These are phyloP conservation scores for Buddleja alternifolia DNA, from an alignment of 257 asterid genomes.

Conservation along the genomic window DNA sequence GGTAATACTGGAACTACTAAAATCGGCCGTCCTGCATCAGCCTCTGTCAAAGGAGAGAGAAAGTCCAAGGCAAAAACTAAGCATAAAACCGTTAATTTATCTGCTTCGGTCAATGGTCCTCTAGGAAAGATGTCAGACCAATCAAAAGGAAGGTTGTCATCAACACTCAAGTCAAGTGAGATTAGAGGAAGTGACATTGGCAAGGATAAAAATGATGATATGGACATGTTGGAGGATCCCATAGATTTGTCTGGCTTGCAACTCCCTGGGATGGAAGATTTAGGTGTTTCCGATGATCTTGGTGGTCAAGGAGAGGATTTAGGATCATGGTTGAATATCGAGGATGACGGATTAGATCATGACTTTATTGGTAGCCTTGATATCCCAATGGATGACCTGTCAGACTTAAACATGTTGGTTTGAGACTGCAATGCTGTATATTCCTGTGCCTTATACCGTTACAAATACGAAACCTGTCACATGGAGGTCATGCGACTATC, in stretches of 20 bases:
- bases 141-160: slow-evolving; percentile 53
- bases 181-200: slow-evolving; percentile 42
- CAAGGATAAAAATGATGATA: slow-evolving; percentile 47
- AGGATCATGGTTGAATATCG: slow-evolving; percentile 86
- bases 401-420: slow-evolving; percentile 83
- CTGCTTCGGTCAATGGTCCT: slow-evolving; percentile 71
- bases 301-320: slow-evolving; percentile 87
- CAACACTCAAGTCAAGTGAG: slow-evolving; percentile 56
- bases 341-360: slow-evolving; percentile 75
- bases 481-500: slow-evolving; percentile 47
- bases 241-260: slow-evolving; percentile 82
- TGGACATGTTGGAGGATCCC: slow-evolving; percentile 86
- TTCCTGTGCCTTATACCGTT: slow-evolving; percentile 49
- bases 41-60: slow-evolving; percentile 75
- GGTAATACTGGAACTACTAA: slow-evolving; percentile 72
- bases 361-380: slow-evolving; percentile 79
- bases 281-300: slow-evolving; percentile 67
- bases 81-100: slow-evolving; percentile 78
- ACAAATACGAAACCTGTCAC: slow-evolving; percentile 43
- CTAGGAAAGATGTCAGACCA: slow-evolving; percentile 68
- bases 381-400: slow-evolving; percentile 88
- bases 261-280: slow-evolving; percentile 83
- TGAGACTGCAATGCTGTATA: slow-evolving; percentile 63
- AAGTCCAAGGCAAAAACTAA: slow-evolving; percentile 78
- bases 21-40: slow-evolving; percentile 54